Evolutionary conservation across 345 rosid species (phyloP).

Genomic region (Noccaea caerulescens): DNA sequence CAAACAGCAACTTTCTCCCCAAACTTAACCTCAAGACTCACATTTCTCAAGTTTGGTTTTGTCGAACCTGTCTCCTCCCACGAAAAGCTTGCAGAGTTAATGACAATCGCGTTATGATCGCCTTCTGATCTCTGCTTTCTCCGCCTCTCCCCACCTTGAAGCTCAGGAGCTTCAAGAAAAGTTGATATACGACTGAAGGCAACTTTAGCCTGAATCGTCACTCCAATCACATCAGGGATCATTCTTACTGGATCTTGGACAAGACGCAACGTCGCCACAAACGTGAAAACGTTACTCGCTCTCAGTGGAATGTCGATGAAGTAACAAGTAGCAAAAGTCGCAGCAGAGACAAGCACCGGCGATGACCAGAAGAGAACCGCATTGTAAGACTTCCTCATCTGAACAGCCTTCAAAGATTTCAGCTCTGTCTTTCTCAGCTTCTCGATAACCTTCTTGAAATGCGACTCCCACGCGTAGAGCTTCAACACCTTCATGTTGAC

Average conservation of each 20-base stretch:
- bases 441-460: conserved; percentile 84
- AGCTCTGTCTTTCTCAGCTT: conserved; percentile 63
- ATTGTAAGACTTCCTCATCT: conserved; percentile 71
- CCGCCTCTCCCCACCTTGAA: conserved; percentile 56
- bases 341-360: conserved; percentile 86
- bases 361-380: conserved; percentile 83
- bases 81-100: conserved; percentile 70
- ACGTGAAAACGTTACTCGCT: conserved; percentile 90
- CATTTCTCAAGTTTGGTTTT: conserved; percentile 65
- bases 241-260: conserved; percentile 86
- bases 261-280: conserved; percentile 83
- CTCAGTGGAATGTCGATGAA: conserved; percentile 71
- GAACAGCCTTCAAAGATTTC: conserved; percentile 81
- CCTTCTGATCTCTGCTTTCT: conserved; percentile 43
- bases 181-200: conserved; percentile 74
- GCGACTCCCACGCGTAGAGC: conserved; percentile 90
- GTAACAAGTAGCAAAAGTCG: conserved; percentile 87
- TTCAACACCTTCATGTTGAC: conserved; percentile 93
- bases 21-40: conserved; percentile 57
- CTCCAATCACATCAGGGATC: conserved; percentile 88
- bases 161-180: conserved; percentile 92
- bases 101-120: conserved; percentile 44
- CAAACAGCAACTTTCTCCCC: conserved; percentile 88
- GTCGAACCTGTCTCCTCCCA: conserved; percentile 68
- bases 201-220: conserved; percentile 86